Conservation (phyloP, 805 yeast genomes). For the Wickerhamiella musiphila region DNA sequence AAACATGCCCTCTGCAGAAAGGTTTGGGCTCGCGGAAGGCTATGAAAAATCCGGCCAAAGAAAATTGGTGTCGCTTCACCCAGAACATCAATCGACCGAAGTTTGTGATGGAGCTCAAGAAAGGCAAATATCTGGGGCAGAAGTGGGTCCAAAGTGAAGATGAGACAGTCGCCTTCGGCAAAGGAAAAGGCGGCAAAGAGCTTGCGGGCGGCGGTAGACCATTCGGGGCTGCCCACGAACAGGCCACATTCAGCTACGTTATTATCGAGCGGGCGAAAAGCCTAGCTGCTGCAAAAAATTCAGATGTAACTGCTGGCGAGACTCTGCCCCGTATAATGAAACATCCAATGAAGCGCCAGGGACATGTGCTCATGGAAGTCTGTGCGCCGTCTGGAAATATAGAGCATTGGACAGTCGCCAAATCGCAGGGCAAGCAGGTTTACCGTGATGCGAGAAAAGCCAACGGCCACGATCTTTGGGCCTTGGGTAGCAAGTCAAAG, state of each 20-base stretch:
- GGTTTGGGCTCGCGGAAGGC: constrained; percentile 35
- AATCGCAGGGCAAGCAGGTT: constrained; percentile 49
- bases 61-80: constrained; percentile 60
- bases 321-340: constrained; percentile 54
- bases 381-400: constrained; percentile 66
- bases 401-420: constrained; percentile 79
- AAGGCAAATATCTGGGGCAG: constrained; percentile 58
- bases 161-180: constrained; percentile 22
- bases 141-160: constrained; percentile 46
- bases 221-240: constrained; percentile 50
- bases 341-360: constrained; percentile 60
- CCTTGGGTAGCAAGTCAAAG: constrained; percentile 42
- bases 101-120: constrained; percentile 66
- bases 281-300: constrained; percentile 10
- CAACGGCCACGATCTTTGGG: constrained; percentile 77
- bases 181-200: constrained; percentile 31
- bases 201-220: constrained; percentile 66
- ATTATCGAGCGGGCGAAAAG: constrained; percentile 37
- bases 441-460: constrained; percentile 88
- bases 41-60: constrained; percentile 33
- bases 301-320: constrained; percentile 17
- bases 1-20: constrained; percentile 68
- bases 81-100: constrained; percentile 62
- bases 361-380: constrained; percentile 62
- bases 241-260: constrained; percentile 57